Conservation (phyloP, 169 alveolate species). For the Eimeria falciformis region DNA sequence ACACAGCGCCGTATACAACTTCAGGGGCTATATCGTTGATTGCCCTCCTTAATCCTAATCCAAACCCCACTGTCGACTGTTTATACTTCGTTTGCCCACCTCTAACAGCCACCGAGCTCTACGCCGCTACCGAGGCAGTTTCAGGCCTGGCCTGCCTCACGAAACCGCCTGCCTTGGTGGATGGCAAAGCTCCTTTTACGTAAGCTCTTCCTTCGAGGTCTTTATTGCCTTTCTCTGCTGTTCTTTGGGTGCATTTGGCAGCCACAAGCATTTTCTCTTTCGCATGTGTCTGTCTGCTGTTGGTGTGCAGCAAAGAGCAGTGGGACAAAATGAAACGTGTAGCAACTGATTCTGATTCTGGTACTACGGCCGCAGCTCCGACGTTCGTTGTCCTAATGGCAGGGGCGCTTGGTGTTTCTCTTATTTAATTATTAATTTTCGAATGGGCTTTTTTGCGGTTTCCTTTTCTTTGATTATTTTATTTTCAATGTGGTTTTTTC, state of each 20-base stretch:
- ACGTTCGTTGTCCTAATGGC: constrained; percentile 8
- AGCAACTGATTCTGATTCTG: not conserved
- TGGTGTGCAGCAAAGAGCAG: not conserved
- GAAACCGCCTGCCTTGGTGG: constrained; percentile 26
- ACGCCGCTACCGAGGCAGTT: not conserved
- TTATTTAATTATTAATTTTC: too few species aligned
- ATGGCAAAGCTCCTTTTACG: constrained; percentile 58
- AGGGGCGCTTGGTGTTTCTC: not conserved
- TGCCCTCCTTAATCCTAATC: constrained; percentile 62
- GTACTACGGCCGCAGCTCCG: not conserved
- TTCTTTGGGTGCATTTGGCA: not conserved
- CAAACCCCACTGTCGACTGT: constrained; percentile 15
- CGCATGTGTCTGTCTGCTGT: not conserved
- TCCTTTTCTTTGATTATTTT: not conserved
- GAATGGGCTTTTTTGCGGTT: not conserved
- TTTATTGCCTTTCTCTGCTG: not conserved
- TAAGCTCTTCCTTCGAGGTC: not conserved
- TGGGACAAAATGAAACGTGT: constrained; percentile 4
- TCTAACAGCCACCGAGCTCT: not conserved
- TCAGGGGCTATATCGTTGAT: constrained; percentile 30
- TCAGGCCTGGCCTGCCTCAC: not conserved
- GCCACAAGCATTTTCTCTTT: not conserved
- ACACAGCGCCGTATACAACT: too few species aligned
- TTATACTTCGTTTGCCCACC: constrained; percentile 8
- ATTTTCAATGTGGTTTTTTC: not conserved